A percentile compares a stretch with the other conserved stretches of the same genome.
Evolutionary conservation across 345 rosid species (phyloP).

Genomic region (Eucalyptus cloeziana): DNA sequence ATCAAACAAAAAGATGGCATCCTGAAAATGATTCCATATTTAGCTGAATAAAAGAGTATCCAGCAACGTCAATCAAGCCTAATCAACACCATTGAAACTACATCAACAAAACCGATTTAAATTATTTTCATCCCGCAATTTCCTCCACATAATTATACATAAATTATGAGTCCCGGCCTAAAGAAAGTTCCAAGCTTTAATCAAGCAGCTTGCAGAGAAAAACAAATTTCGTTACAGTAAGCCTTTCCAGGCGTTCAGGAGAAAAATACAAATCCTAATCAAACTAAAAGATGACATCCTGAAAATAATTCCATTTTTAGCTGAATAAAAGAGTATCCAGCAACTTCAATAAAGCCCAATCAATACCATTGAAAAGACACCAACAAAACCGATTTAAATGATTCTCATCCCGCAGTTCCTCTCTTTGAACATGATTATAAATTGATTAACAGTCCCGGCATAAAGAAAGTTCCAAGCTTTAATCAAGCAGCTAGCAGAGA

Average conservation of each 20-base stretch:
- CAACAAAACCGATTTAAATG: neutral
- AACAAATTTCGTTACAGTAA: conserved; percentile 30
- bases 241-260: conserved; percentile 17
- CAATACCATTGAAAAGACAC: neutral
- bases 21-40: neutral
- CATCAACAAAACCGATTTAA: neutral
- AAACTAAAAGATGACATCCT: neutral
- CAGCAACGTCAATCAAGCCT: neutral
- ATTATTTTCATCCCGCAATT: neutral
- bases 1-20: neutral
- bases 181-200: neutral
- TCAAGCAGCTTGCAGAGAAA: neutral
- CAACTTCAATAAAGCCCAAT: neutral
- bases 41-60: neutral
- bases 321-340: neutral
- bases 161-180: neutral
- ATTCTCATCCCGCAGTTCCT: neutral
- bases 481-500: neutral
- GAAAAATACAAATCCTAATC: neutral
- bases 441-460: neutral
- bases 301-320: neutral
- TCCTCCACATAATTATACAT: neutral
- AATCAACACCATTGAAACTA: neutral
- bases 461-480: neutral
- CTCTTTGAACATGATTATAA: neutral